Conservation (phyloP, 2,329 filamentous ascomycete species). For the Chaetomium sp. region DNA sequence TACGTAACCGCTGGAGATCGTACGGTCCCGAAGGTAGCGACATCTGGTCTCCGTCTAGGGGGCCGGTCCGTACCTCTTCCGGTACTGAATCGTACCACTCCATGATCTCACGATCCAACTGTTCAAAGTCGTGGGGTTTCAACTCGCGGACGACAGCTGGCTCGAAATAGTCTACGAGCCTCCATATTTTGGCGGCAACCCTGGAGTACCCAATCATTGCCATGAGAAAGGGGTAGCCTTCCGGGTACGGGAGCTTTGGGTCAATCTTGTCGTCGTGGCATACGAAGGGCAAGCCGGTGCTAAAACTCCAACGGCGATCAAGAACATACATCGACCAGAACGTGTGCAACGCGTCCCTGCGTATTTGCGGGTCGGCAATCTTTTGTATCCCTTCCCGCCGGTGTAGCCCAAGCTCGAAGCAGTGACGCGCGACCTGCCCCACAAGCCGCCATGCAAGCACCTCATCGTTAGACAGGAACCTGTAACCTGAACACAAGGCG, state of each 20-base stretch:
- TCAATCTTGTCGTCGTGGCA: conserved; percentile 84
- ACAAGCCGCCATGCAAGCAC: conserved; percentile 80
- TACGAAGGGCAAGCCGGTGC: conserved; percentile 80
- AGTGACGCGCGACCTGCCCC: conserved; percentile 73
- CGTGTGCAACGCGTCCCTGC: conserved; percentile 60
- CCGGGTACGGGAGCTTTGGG: conserved; percentile 67
- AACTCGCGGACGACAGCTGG: conserved; percentile 54
- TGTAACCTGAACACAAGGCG: conserved; percentile 55
- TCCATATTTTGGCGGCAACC: conserved; percentile 82
- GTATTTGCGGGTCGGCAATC: conserved; percentile 62
- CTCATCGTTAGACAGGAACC: conserved; percentile 83
- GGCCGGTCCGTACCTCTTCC: conserved; percentile 51
- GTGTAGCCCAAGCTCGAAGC: conserved; percentile 77
- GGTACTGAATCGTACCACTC: conserved; percentile 79
- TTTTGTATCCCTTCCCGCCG: conserved; percentile 64
- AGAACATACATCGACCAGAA: conserved; percentile 87
- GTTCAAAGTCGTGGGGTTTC: conserved; percentile 68
- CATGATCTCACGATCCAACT: conserved; percentile 74
- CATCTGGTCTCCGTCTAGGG: conserved; percentile 49
- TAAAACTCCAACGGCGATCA: conserved; percentile 82
- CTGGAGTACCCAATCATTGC: conserved; percentile 81
- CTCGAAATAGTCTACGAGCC: conserved; percentile 65
- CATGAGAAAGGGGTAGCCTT: conserved; percentile 62
- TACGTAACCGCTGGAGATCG: conserved; percentile 65
- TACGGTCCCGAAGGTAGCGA: conserved; percentile 52